Evolutionary conservation across 371 early-diverging fungal genomes (phyloP), one percentile per base, ranked within the genome.

Genomic region (Rhizomucor miehei): DNA sequence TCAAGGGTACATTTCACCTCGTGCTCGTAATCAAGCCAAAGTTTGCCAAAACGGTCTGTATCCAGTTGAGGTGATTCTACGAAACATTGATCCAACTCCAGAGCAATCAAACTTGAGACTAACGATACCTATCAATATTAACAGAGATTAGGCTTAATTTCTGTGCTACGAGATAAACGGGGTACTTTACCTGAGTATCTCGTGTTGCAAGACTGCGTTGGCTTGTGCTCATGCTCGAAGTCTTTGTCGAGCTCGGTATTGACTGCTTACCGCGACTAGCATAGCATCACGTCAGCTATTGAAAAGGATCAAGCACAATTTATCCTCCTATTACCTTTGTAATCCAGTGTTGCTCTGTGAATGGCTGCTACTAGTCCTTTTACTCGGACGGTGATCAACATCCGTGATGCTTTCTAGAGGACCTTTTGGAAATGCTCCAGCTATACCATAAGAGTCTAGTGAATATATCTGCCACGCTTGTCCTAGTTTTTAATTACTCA

Each of bases 21-120:
- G 34, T 44, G 17, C 6, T 52, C 1, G 44, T 56, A 66, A 10
- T 58, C 36, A 2, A 64, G 38, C 73, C 73, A 72, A 3, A 64
- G 46, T 10, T 54, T 29, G 1, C 73, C 73, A 64, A 72, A 71
- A 4, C 48, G 34, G 2, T 64, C 23, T 36, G 62, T 67, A 11
- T 46, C 54, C 44, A 65, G 46, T 20, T 1, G 20, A 4, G 14
- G 16, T 19, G 6, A 6, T 10, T 29, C 41, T 20, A 44, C 54
- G 1, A 37, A 36, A 0, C 29, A 21, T 4, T 61, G 48, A 1
- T 56, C 52, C 10, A 66, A 36, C 20, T 64, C 66, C 23, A 66
- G 52, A 3, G 63, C 58, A n/a, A 59, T 51, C 44, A 67, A 34
- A 55, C 63, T 67, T 12, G 67, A 63, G 6, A 66, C 48, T 34